A percentile compares a stretch with the other conserved stretches of the same genome.
These are phyloP conservation scores for Caloboletus inedulis DNA, from an alignment of 1,284 basidiomycete species.

Conservation along the genomic window DNA sequence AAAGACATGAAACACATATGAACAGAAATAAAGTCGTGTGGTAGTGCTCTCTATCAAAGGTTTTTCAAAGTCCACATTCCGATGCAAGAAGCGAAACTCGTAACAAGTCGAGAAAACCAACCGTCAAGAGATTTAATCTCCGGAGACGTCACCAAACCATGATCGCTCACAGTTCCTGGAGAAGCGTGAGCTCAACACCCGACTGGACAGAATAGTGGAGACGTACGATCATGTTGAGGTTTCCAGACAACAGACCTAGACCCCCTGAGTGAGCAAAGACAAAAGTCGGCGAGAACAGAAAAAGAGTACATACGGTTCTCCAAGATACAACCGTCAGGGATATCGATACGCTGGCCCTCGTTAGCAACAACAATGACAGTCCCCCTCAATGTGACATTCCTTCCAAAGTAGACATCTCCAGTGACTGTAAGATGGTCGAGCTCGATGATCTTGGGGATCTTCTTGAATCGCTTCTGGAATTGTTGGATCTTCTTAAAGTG, in stretches of 20 bases:
- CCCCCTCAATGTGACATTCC: constrained; percentile 85
- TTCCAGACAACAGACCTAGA: constrained; percentile 59
- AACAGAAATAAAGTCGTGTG: neutral
- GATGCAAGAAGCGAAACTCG: constrained; percentile 12
- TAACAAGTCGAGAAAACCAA: constrained; percentile 4
- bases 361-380: constrained; percentile 89
- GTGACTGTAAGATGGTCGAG: constrained; percentile 96
- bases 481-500: constrained; percentile 92
- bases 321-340: constrained; percentile 92
- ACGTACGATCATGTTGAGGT: constrained; percentile 66
- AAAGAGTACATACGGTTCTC: constrained; percentile 71
- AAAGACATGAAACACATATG: neutral
- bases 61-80: constrained; percentile 17
- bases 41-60: constrained; percentile 18
- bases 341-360: constrained; percentile 92
- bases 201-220: neutral
- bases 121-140: constrained; percentile 6
- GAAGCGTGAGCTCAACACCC: neutral
- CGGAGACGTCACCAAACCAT: neutral
- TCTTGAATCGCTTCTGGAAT: constrained; percentile 98
- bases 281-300: neutral
- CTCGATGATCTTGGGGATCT: constrained; percentile 91
- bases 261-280: constrained; percentile 7
- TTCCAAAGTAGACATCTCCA: constrained; percentile 95
- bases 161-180: constrained; percentile 31